Base-by-base conservation (phyloP, 2,329 filamentous ascomycete genomes). In the Penicillium sp. region DNA sequence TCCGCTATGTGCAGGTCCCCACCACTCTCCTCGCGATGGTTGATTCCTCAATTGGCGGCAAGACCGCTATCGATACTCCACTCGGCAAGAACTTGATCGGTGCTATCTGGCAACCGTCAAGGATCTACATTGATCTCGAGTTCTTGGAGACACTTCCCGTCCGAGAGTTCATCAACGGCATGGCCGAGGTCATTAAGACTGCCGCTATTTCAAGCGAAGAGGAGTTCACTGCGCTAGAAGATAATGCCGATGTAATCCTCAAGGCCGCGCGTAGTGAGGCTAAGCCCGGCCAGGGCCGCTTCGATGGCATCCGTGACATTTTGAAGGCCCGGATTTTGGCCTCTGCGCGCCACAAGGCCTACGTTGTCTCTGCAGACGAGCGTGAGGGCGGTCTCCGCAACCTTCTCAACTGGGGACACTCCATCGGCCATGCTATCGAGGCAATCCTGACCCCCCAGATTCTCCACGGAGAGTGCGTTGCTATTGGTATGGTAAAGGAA, bases 401-500 rank as follows among this genome's bases (percentile, higher is more conserved):
- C 75, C 83, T 99, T 55, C 83, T 99, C 61, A 99, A 99, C 77
- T 98, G 97, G 77, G 95, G 95, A 35, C 95, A 99, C 75, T 98
- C 95, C 1, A 98, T 99, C 66, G 95, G 95, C 14, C 95, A 99
- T 77, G 95, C 95, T 18, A 92, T 94, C 69, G 95, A 99, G 78
- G 95, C 95, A 31, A 92, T 99, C 47, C 83, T 98, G 43, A 96
- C 96, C 0, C 95, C 95, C 0, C 94, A 99, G 75, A 87, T 99
- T 39, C 85, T 99, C 6, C 95, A 99, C 71, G 95, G 95, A 60
- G 95, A 99, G 74, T 92, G 91, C 63, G 94, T 99, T 11, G 92
- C 95, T 22, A 96, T 99, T 67, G 95, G 95, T 27, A 99, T 99
- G 95, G 91, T 98, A 60, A 96, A 96, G 75, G 95, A 99, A 77